Percentiles rank a stretch among this genome's conserved stretches.
These are phyloP conservation scores for Yamadazyma sp. DNA, from an alignment of 805 yeast genomes.

Conservation along the genomic window DNA sequence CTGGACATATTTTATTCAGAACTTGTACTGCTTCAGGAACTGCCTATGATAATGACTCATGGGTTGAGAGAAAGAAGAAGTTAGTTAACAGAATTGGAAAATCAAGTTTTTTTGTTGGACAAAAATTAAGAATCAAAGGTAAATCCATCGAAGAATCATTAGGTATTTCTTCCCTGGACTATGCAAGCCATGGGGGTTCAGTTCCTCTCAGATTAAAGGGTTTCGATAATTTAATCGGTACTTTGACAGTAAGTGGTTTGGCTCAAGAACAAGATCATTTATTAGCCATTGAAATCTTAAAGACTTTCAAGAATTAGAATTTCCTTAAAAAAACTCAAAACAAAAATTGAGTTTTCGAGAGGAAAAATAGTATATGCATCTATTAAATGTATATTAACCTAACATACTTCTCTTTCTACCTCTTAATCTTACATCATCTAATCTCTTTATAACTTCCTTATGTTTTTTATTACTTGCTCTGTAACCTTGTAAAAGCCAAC, in stretches of 20 bases:
- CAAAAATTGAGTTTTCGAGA: neutral
- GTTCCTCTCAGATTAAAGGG: constrained; percentile 45
- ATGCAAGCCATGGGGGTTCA: constrained; percentile 56
- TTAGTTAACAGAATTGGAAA: constrained; percentile 46
- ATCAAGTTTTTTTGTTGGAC: constrained; percentile 48
- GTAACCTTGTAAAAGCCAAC: constrained; percentile 75
- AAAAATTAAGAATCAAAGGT: constrained; percentile 33
- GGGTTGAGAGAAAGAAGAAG: constrained; percentile 50
- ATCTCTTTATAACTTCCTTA: constrained; percentile 56
- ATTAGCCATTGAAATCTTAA: constrained; percentile 38
- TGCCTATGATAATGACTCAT: constrained; percentile 49
- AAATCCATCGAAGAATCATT: constrained; percentile 36
- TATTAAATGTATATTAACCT: constrained; percentile 48
- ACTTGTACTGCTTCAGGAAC: constrained; percentile 35
- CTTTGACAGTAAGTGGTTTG: constrained; percentile 55
- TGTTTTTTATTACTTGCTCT: constrained; percentile 31
- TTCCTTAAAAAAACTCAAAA: too few relatives aligned
- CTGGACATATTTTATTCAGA: constrained; percentile 49
- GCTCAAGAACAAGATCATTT: constrained; percentile 54
- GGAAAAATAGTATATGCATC: neutral
- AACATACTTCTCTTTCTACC: constrained; percentile 96
- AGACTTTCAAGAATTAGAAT: constrained; percentile 6
- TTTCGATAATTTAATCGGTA: constrained; percentile 40
- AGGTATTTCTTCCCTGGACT: constrained; percentile 40
- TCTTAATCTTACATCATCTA: constrained; percentile 82